Base-by-base conservation (phyloP, 108 stramenopile species). In the Cyclotella kingstonii region DNA sequence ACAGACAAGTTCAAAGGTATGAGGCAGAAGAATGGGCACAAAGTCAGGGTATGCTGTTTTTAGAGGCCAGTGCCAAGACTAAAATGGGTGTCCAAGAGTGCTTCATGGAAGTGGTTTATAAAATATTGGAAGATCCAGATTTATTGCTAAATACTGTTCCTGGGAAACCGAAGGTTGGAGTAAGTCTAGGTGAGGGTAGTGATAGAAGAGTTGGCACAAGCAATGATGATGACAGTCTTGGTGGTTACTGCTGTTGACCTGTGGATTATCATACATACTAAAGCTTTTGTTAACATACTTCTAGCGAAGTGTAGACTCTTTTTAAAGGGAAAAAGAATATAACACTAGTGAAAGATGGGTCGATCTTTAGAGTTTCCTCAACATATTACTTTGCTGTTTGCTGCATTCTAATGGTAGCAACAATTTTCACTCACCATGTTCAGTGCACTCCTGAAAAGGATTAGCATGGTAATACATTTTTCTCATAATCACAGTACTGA, bases 1-100 rank as follows among this genome's bases (percentile, higher is more conserved):
- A 82, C 41, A 48, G 94, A 52, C 78, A 82, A 49, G 91, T 96
- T 3, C 66, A 85, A 15, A 48, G 89, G 14, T 88, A 91, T 67
- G 80, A 86, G 49, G 97, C 93, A 29, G 94, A 98, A 64, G 94
- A 89, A 36, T 96, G 95, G 93, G 97, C 97, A 6, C 58, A 93
- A 53, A 84, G 80, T 43, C 91, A 95, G 49, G 97, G 97, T 7
- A 97, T 97, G 97, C 49, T 97, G 41, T 98, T 98, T 63, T 69
- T 98, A 72, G 95, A 98, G 77, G 96, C 97, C 6, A 88, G 91
- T 46, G 95, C 97, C 41, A 96, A 96, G 64, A 97, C 95, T 0
- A 87, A 85, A 65, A 64, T 81, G 33, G 97, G 98, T 11, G 93
- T 99, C 36, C 85, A 84, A 57, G 91, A 97, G 65, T 73, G 67